Percentiles rank a stretch among this genome's conserved stretches.
phyloP scores from a whole-genome alignment of 192 early-diverging fungal species.

The Backusella tarrabulga region DNA sequence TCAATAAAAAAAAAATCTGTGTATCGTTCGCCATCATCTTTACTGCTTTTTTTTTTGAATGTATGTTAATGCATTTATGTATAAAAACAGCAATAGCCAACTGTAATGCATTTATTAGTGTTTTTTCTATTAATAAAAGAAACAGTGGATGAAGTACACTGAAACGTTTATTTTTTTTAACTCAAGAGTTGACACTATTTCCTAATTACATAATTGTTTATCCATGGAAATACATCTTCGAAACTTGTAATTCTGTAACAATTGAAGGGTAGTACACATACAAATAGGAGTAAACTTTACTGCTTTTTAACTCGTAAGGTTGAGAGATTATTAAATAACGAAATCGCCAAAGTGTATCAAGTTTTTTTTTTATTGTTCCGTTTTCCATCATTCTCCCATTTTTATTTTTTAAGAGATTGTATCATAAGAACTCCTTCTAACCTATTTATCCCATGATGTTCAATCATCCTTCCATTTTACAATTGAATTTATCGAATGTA shows the following conservation, averaged over 20 bases:
- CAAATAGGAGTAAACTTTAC: background rate
- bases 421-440: background rate
- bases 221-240: background rate
- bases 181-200: background rate
- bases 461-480: background rate
- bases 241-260: conserved; percentile 3
- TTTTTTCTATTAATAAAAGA: background rate
- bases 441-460: background rate
- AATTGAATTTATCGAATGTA: background rate
- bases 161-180: background rate
- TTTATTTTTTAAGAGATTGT: background rate
- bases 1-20: background rate
- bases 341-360: background rate
- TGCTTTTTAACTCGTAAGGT: background rate
- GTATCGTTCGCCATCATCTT: background rate
- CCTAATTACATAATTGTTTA: background rate
- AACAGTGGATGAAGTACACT: background rate
- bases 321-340: background rate
- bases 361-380: background rate
- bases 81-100: background rate
- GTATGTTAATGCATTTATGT: background rate
- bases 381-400: background rate
- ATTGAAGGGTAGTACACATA: background rate
- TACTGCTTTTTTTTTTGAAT: background rate
- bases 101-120: background rate